Evolutionary conservation across 176 grass and related monocot genomes (phyloP), one percentile per base, ranked within the genome.

Genomic region (Eleusine indica): DNA sequence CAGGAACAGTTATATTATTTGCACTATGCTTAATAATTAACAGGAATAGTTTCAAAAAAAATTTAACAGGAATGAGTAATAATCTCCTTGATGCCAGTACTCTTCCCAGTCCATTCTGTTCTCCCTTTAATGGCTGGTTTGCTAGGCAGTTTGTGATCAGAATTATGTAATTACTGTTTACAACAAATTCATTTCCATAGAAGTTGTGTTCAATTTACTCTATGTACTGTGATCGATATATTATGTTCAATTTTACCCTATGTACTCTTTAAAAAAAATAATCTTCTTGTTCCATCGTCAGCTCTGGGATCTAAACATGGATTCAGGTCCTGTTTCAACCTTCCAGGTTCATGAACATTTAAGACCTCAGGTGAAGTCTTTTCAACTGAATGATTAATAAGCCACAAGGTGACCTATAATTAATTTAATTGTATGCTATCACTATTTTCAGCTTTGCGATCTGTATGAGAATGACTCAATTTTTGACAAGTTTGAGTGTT

Each of bases 241-340:
- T 66, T 15, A 14, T 19, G 15, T 68, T 68, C 30, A 40, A 21
- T 18, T 18, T 69, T 40, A 41, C 21, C 42, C 18, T 43, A 2
- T 69, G 16, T 68, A 3, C 64, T 66, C 7, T 40, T 40, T 67
- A 9, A 40, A 9, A 69, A 2, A 21, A 41, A 77, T 76, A 16
- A 82, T 77, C 6, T 56, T 30, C 37, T 53, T 68, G 1, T 64
- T 83, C 38, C 41, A 63, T 87, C 35, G 10, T 73, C 88, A 97
- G 94, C 88, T 97, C 39, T 97, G 94, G 94, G 94, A 97, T 90
- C 87, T 97, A 83, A 94, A 94, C 81, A 97, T 94, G 94, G 92
- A 97, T 90, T 94, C 92, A 77, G 92, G 92, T 48, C 94, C 94
- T 84, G 88, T 97, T 89, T 87, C 92, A 66, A 94, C 89, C 40